Percentiles rank a stretch among this genome's conserved stretches.
These are phyloP conservation scores for Candida odintsovae DNA, from an alignment of 805 yeast species.

Conservation along the genomic window DNA sequence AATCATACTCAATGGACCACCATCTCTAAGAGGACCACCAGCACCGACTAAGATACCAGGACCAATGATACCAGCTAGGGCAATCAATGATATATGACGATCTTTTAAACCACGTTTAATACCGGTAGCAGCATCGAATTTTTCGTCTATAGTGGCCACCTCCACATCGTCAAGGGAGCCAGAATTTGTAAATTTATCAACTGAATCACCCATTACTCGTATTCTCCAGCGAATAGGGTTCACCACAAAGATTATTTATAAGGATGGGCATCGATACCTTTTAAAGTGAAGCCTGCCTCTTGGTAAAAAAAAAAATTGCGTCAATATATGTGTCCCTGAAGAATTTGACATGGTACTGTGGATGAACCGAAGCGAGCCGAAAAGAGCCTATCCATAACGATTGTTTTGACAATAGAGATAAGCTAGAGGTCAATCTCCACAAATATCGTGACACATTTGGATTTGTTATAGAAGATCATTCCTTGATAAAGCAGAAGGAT, in stretches of 20 bases:
- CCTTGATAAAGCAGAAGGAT: too few species aligned
- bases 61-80: slow-evolving; percentile 55
- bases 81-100: slow-evolving; percentile 45
- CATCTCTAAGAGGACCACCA: slow-evolving; percentile 42
- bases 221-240: too few species aligned
- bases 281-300: too few species aligned
- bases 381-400: too few species aligned
- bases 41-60: slow-evolving; percentile 56
- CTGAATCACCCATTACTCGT: not conserved
- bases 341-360: too few species aligned
- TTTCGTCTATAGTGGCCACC: slow-evolving; percentile 7
- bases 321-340: not conserved
- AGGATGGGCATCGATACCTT: too few species aligned
- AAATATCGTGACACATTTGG: too few species aligned
- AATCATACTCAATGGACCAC: slow-evolving; percentile 47
- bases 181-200: not conserved
- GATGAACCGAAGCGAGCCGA: not conserved
- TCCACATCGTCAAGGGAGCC: not conserved
- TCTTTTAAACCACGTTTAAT: slow-evolving; percentile 43
- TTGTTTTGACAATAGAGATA: too few species aligned
- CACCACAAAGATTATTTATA: too few species aligned
- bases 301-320: not conserved
- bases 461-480: too few species aligned
- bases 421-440: too few species aligned
- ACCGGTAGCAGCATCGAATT: slow-evolving; percentile 22